Evolutionary conservation across 106 monocot genomes (phyloP).

Genomic region (Apostasia ramifera): DNA sequence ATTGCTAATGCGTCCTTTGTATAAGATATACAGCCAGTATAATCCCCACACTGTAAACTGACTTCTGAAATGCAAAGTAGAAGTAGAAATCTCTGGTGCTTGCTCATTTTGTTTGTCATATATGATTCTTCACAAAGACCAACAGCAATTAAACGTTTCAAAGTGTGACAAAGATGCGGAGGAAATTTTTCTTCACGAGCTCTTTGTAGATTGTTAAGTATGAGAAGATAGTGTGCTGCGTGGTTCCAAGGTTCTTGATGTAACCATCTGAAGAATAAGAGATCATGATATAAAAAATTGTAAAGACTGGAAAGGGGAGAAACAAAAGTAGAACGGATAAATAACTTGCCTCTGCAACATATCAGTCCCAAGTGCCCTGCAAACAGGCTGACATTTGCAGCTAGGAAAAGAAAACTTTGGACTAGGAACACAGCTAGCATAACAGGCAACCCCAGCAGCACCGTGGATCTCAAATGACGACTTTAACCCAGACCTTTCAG

Average conservation of each 20-base stretch:
- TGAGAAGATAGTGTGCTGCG: conserved; percentile 56
- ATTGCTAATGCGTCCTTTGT: conserved; percentile 42
- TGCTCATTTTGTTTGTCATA: conserved; percentile 14
- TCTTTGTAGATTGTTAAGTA: conserved; percentile 63
- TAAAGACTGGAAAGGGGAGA: not conserved
- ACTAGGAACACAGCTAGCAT: conserved; percentile 25
- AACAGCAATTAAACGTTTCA: conserved; percentile 44
- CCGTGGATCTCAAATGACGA: conserved; percentile 53
- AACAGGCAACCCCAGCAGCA: conserved; percentile 61
- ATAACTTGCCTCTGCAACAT: conserved; percentile 53
- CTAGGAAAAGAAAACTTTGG: conserved; percentile 67
- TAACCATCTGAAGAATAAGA: conserved; percentile 50
- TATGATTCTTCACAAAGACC: conserved; percentile 31
- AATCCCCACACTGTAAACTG: conserved; percentile 58
- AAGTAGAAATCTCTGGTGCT: conserved; percentile 52
- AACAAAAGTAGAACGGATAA: conserved; percentile 1
- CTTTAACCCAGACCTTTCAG: conserved; percentile 19
- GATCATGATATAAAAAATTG: not conserved
- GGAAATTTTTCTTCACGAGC: conserved; percentile 82
- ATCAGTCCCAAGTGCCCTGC: conserved; percentile 16
- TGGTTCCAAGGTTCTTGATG: conserved; percentile 90
- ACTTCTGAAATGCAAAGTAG: conserved; percentile 77
- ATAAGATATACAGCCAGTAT: conserved; percentile 25
- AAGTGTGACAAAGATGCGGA: conserved; percentile 27
- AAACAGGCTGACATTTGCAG: conserved; percentile 40